Base-by-base conservation (phyloP, 208 protist genomes). In the Borovskyia barvae region DNA sequence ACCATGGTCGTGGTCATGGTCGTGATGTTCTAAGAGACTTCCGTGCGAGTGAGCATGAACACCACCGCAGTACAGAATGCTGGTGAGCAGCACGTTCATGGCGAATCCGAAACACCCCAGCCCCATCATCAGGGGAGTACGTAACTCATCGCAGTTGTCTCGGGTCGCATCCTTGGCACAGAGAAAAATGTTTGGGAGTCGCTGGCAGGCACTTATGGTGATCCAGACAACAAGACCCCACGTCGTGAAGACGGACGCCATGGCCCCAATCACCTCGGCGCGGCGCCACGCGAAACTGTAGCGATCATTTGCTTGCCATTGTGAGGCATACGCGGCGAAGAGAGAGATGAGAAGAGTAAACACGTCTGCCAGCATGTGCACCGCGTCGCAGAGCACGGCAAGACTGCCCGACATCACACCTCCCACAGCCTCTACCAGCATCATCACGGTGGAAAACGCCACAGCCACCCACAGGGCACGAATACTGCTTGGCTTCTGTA, bases 21-120 rank as follows among this genome's bases (percentile, higher is more conserved):
- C n/a, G 29, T 52, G 28, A 19, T 14, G 28, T 2, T 37, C 51
- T 25, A 67, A 46, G 5, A 60, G 28, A 14, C 61, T 32, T 17
- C 51, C 43, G 19, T 58, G 61, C 5, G 61, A 54, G 33, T 59
- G 61, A 19, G 51, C 61, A 36, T 67, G 43, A 24, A 59, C 61
- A 7, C 43, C 36, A 17, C 61, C 51, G 22, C 51, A 67, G 20
- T 47, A 60, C 17, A 52, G 61, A 11, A 67, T 67, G 43, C 51
- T 33, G 20, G 40, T 67, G 32, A 53, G 33, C 50, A 67, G 26
- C 50, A 67, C 61, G 35, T 59, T 59, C 61, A 67, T 67, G 32
- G 25, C 11, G 7, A 67, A 60, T 5, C 61, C 50, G 12, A 67
- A 67, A 45, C 25, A n/a, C 35, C 51, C 51, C 3, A 67, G 51